phyloP scores from a whole-genome alignment of 441 rosid genomes.

The Mallotus japonicus region DNA sequence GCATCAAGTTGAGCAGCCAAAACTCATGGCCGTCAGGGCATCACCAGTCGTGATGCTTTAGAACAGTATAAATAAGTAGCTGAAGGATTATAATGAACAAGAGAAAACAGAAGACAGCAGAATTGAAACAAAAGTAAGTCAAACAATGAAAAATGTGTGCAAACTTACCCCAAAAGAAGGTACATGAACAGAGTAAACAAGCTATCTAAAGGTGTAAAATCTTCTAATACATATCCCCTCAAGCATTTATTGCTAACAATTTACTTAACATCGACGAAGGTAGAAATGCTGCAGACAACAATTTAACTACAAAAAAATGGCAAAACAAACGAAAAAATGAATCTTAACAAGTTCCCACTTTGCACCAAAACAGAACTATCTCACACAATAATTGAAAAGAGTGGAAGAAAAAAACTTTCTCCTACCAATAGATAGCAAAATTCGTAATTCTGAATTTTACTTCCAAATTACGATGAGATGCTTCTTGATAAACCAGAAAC shows the following conservation, averaged over 20 bases:
- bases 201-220: not conserved
- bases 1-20: not conserved
- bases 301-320: not conserved
- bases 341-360: not conserved
- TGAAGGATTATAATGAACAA: not conserved
- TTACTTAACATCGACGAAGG: not conserved
- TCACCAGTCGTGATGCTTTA: not conserved
- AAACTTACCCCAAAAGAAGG: slow-evolving; percentile 6
- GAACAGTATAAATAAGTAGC: not conserved
- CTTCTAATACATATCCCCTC: not conserved
- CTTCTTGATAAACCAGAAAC: slow-evolving; percentile 5
- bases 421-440: not conserved
- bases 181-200: slow-evolving; percentile 9
- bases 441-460: not conserved
- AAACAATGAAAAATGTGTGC: not conserved
- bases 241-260: slow-evolving; percentile 11
- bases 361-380: not conserved
- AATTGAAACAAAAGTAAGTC: not conserved
- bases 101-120: slow-evolving; percentile 1
- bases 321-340: not conserved
- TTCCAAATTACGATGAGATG: slow-evolving; percentile 2
- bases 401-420: not conserved
- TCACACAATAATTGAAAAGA: not conserved
- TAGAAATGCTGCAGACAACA: not conserved
- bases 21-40: not conserved